Evolutionary conservation across 2,329 filamentous ascomycete species (phyloP), one percentile per base, ranked within the genome.

Genomic region (Coccinonectria pachysandricola): DNA sequence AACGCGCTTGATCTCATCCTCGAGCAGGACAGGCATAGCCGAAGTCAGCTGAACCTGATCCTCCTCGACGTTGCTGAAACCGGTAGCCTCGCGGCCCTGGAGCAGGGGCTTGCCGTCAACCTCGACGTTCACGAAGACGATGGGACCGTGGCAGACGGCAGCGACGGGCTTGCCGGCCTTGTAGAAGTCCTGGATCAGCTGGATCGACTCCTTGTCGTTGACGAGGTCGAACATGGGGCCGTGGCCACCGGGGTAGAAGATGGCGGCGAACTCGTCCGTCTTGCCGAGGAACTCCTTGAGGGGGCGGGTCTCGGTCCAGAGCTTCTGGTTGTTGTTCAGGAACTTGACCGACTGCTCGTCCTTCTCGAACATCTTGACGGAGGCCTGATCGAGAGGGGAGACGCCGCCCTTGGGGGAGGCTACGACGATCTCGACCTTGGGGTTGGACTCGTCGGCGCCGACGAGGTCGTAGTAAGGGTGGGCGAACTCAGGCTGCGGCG

Each of bases 61-160:
- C 49, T 66, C 62, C 35, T 68, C 65, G 49, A 72, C 71, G 21
- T 81, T 66, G 50, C 65, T 49, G 51, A 80, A 81, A 7, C 68
- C 75, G 1, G 74, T 78, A 13, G 74, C 70, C 23, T 62, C 54
- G 45, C 64, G 65, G 22, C 68, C 73, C 25, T 62, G 53, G 19
- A 81, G 50, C 7, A 80, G 53, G 26, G 61, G 59, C 36, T 60
- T 55, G 17, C 71, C 73, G 34, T 64, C 56, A 12, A 63, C 44
- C 42, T 64, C 68, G 18, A 70, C 75, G 39, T 75, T 65, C 24
- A 65, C 60, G 10, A 83, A 59, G 8, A 67, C 78, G 4, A 68
- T 69, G 3, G 77, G 73, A 5, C 75, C 78, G 53, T 83, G 78
- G 59, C 78, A 82, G 23, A 83, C 75, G 4, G 77, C 72, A 0